Evolutionary conservation across 148 eudicot genomes (phyloP).

Genomic region (Tetragonia tetragonoides): DNA sequence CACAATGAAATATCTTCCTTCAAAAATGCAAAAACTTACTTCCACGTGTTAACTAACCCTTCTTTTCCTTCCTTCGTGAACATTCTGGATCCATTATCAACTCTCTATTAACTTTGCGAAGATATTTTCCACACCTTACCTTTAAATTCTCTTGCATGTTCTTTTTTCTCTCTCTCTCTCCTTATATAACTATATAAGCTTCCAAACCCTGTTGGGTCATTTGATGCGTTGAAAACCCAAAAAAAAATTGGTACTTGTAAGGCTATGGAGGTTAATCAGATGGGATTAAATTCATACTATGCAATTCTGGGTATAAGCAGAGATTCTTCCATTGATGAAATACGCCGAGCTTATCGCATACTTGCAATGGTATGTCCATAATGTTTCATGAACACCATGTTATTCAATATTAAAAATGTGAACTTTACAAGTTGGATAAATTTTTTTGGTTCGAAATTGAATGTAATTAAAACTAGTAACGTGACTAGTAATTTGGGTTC

Average conservation of each 20-base stretch:
- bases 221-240: no score
- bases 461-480: neutral
- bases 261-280: constrained; percentile 16
- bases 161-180: neutral
- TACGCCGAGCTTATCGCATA: constrained; percentile 76
- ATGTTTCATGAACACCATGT: neutral
- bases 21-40: neutral
- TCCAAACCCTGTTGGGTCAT: no score
- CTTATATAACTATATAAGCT: neutral
- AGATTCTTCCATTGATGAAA: constrained; percentile 45
- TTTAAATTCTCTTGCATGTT: neutral
- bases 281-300: constrained; percentile 44
- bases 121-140: neutral
- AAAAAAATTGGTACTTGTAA: neutral
- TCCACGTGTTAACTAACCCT: neutral
- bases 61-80: constrained; percentile 4
- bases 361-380: constrained; percentile 61
- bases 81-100: neutral
- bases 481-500: no score
- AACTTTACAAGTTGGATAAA: no score
- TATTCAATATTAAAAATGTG: neutral
- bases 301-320: constrained; percentile 43
- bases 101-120: neutral
- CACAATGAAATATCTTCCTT: neutral
- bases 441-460: neutral